Percentiles rank a stretch among this genome's conserved stretches.
These are phyloP conservation scores for Conticribra weissflogii DNA, from an alignment of 108 stramenopile genomes.

Conservation along the genomic window DNA sequence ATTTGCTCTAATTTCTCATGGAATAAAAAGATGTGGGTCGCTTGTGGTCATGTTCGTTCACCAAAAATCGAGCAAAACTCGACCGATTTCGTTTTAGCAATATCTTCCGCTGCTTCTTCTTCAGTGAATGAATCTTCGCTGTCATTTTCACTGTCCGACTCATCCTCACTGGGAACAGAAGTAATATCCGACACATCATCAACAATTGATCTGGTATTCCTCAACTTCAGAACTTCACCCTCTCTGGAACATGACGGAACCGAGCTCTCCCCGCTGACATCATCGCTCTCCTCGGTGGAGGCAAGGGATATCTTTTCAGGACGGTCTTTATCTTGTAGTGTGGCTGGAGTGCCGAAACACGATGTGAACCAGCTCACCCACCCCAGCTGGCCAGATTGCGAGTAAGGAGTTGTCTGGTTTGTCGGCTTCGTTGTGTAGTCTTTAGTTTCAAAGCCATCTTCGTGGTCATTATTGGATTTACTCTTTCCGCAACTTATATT, in stretches of 20 bases:
- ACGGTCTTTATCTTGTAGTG: neutral
- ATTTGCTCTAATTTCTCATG: no score
- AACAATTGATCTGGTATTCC: neutral
- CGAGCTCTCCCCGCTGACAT: neutral
- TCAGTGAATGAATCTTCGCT: neutral
- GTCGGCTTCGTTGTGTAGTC: neutral
- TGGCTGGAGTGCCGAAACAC: neutral
- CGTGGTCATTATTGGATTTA: no score
- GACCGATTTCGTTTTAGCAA: no score
- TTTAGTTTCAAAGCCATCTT: no score
- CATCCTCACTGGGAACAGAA: neutral
- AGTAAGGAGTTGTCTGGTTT: neutral
- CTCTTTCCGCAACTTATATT: neutral
- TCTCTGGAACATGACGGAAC: neutral
- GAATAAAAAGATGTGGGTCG: no score
- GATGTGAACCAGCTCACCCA: neutral
- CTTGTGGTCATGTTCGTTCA: no score
- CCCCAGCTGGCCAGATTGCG: neutral
- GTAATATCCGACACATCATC: neutral
- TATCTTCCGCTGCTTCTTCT: no score
- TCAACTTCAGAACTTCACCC: neutral
- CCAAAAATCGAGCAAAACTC: no score
- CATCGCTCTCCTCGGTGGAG: neutral
- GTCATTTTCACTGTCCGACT: neutral
- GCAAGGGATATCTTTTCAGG: neutral